phyloP scores from a whole-genome alignment of 1,139 yeast species.

The Kodamaea fungicola region DNA sequence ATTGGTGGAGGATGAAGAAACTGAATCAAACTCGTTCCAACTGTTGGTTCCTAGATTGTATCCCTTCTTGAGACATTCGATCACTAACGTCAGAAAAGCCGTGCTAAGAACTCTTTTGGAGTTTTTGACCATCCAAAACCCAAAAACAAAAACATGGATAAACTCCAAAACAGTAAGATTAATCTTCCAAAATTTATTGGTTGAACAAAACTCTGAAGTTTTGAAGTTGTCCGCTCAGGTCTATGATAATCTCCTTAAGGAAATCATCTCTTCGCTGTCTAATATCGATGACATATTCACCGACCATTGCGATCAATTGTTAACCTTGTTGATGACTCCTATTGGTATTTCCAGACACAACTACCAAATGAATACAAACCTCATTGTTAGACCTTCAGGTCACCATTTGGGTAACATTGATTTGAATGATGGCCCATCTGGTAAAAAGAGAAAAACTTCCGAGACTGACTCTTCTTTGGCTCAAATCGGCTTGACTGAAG shows the following conservation, averaged over 20 bases:
- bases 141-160: slow-evolving; percentile 71
- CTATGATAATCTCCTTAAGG: slow-evolving; percentile 54
- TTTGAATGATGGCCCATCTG: slow-evolving; percentile 21
- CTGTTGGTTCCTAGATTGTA: slow-evolving; percentile 84
- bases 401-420: slow-evolving; percentile 37
- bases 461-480: slow-evolving; percentile 21
- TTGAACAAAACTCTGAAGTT: slow-evolving; percentile 83
- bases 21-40: slow-evolving; percentile 44
- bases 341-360: slow-evolving; percentile 90
- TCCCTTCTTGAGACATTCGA: slow-evolving; percentile 92
- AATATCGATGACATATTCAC: slow-evolving; percentile 47
- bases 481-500: slow-evolving; percentile 53
- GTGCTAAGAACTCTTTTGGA: slow-evolving; percentile 79
- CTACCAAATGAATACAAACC: slow-evolving; percentile 74
- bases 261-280: slow-evolving; percentile 28
- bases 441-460: slow-evolving; percentile 34
- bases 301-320: slow-evolving; percentile 57
- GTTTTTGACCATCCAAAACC: slow-evolving; percentile 68
- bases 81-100: slow-evolving; percentile 85
- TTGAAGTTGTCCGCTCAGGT: slow-evolving; percentile 61
- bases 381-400: slow-evolving; percentile 81
- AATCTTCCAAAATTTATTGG: slow-evolving; percentile 78
- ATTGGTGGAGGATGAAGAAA: slow-evolving; percentile 22
- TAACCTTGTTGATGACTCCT: slow-evolving; percentile 82
- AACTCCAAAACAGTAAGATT: slow-evolving; percentile 69